phyloP scores from a whole-genome alignment of 2,329 filamentous ascomycete species.

The Alternaria brassicae region DNA sequence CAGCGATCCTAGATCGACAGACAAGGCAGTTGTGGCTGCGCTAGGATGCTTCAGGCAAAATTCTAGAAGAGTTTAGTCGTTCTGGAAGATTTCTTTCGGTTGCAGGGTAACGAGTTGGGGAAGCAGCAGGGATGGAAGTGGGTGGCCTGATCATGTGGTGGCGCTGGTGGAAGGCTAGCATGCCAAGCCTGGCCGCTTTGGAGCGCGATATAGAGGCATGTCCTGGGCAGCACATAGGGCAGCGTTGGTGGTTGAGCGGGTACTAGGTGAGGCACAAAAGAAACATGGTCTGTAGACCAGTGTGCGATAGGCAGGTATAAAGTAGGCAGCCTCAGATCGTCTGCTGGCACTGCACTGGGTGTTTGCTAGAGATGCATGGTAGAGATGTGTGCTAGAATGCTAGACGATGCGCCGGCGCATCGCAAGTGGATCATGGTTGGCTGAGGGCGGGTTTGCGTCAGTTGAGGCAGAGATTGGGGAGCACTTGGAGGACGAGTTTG shows the following conservation, averaged over 20 bases:
- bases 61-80: conserved; percentile 43
- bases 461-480: conserved; percentile 29
- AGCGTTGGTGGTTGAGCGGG: not conserved
- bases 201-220: no score
- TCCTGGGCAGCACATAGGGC: no score
- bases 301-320: not conserved
- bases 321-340: not conserved
- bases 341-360: not conserved
- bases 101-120: conserved; percentile 20
- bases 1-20: conserved; percentile 31
- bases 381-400: conserved; percentile 1
- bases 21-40: conserved; percentile 26
- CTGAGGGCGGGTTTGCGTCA: conserved; percentile 27
- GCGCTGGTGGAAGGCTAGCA: conserved; percentile 35
- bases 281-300: conserved; percentile 5
- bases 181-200: conserved; percentile 4
- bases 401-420: conserved; percentile 3
- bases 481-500: conserved; percentile 21
- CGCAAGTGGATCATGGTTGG: conserved; percentile 31
- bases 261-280: not conserved
- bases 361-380: not conserved
- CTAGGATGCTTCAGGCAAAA: conserved; percentile 35
- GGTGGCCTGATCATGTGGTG: conserved; percentile 19
- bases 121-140: not conserved
- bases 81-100: conserved; percentile 28